Percentiles rank a stretch among this genome's conserved stretches.
Evolutionary conservation across 495 filamentous ascomycete species (phyloP).

Genomic region (Trichoderma virens): DNA sequence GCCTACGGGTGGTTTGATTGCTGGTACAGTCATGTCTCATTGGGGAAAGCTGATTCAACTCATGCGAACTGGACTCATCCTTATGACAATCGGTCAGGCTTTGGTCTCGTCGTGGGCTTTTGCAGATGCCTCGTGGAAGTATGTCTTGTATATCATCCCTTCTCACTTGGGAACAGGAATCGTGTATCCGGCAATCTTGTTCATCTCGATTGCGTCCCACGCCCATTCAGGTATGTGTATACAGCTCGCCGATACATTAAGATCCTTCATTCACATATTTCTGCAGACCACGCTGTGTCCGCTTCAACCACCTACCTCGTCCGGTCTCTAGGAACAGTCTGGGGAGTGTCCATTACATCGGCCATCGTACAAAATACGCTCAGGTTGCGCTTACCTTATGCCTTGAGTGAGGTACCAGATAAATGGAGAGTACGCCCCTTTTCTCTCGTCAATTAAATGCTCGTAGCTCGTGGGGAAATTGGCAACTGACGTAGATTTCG

Average conservation of each 20-base stretch:
- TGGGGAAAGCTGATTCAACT: conserved; percentile 52
- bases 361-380: conserved; percentile 59
- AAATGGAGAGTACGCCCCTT: conserved; percentile 57
- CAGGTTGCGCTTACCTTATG: conserved; percentile 45
- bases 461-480: conserved; percentile 12
- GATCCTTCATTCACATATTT: neutral
- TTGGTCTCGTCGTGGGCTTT: conserved; percentile 49
- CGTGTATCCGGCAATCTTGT: conserved; percentile 54
- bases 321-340: conserved; percentile 55
- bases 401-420: conserved; percentile 53
- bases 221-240: conserved; percentile 46
- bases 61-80: conserved; percentile 44
- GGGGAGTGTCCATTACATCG: conserved; percentile 55
- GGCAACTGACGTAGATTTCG: neutral
- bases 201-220: conserved; percentile 56
- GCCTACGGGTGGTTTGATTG: conserved; percentile 51
- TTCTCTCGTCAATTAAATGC: conserved; percentile 12
- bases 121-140: conserved; percentile 54
- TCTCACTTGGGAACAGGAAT: conserved; percentile 59
- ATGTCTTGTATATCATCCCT: conserved; percentile 54
- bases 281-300: conserved; percentile 54
- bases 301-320: conserved; percentile 57
- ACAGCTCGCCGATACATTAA: conserved; percentile 8
- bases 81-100: conserved; percentile 54
- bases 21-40: conserved; percentile 56